Conservation (phyloP, 805 yeast genomes). For the Debaryomyces tyrocola region DNA sequence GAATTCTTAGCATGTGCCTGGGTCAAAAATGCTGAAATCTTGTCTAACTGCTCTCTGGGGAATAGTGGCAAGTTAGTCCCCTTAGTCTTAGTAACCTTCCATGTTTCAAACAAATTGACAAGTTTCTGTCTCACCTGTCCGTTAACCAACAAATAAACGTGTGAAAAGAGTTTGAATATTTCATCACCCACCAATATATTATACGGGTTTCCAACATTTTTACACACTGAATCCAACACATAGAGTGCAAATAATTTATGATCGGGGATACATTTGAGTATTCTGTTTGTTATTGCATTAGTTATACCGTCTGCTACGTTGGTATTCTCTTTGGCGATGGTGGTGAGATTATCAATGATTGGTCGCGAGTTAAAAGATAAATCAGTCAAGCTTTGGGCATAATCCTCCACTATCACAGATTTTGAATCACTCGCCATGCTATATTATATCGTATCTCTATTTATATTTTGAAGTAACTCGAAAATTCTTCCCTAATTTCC, state of each 20-base stretch:
- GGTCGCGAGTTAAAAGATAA: slow-evolving; percentile 89
- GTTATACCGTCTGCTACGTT: slow-evolving; percentile 76
- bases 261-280: slow-evolving; percentile 73
- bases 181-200: slow-evolving; percentile 73
- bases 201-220: slow-evolving; percentile 88
- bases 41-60: slow-evolving; percentile 63
- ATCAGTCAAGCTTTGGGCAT: slow-evolving; percentile 66
- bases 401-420: slow-evolving; percentile 47
- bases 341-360: slow-evolving; percentile 79
- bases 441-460: neutral
- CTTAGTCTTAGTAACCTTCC: slow-evolving; percentile 70
- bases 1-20: slow-evolving; percentile 20
- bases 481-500: no score
- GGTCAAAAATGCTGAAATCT: slow-evolving; percentile 68
- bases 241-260: slow-evolving; percentile 85
- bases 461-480: no score
- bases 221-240: slow-evolving; percentile 86
- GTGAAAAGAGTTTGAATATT: slow-evolving; percentile 67
- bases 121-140: slow-evolving; percentile 74
- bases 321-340: slow-evolving; percentile 82
- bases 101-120: slow-evolving; percentile 77
- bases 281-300: slow-evolving; percentile 70
- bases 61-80: slow-evolving; percentile 69
- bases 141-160: slow-evolving; percentile 75
- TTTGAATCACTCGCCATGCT: slow-evolving; percentile 5